Conservation (phyloP, 2,329 filamentous ascomycete species). For the Trichoderma harzianum region DNA sequence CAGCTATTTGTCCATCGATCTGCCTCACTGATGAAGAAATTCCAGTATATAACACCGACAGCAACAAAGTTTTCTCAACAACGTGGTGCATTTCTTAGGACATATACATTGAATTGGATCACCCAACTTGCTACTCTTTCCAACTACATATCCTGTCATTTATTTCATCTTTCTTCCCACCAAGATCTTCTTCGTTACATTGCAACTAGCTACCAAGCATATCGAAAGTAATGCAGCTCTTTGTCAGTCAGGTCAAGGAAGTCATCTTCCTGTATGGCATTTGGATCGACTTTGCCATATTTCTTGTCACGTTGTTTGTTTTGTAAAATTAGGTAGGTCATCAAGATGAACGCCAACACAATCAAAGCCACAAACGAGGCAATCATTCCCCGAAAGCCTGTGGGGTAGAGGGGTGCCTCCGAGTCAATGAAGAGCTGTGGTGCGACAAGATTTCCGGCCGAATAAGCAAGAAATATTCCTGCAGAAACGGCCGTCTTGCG, state of each 20-base stretch:
- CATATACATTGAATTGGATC: background rate
- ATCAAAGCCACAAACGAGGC: background rate
- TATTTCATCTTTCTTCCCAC: background rate
- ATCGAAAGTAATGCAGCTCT: constrained; percentile 10
- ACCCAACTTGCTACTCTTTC: background rate
- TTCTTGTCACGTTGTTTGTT: background rate
- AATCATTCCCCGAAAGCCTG: background rate
- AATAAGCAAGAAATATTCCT: constrained; percentile 19
- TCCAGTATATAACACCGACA: background rate
- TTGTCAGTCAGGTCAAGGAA: constrained; percentile 9
- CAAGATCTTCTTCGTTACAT: background rate
- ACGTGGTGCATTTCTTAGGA: background rate
- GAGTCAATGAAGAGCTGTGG: constrained; percentile 19
- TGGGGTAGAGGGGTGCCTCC: background rate
- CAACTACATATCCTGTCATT: background rate
- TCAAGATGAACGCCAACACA: background rate
- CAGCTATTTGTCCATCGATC: background rate
- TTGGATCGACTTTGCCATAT: background rate
- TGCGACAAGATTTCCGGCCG: constrained; percentile 15
- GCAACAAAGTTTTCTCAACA: background rate
- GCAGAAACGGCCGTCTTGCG: constrained; percentile 15
- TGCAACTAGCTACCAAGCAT: background rate
- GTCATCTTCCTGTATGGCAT: background rate
- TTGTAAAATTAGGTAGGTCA: background rate
- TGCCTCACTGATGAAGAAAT: background rate